Conservation (phyloP, 148 eudicot genomes). For the Persicaria maculosa region DNA sequence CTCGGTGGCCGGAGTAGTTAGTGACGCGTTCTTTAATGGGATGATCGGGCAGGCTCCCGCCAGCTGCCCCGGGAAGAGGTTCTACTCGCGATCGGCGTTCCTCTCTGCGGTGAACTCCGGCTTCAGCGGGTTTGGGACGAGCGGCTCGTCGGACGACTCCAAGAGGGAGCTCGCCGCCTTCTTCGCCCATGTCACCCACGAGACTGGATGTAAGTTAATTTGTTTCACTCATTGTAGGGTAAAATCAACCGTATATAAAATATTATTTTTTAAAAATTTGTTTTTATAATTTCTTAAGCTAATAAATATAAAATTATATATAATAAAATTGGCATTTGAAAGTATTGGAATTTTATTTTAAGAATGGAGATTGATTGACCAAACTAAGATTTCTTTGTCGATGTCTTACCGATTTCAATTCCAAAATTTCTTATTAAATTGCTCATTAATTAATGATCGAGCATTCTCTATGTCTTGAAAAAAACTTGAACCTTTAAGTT, state of each 20-base stretch:
- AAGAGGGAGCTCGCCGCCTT: conserved; percentile 65
- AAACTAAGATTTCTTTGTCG: no score
- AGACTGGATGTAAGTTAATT: conserved; percentile 60
- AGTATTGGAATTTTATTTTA: neutral
- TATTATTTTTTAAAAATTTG: neutral
- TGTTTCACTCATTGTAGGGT: no score
- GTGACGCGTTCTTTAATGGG: conserved; percentile 38
- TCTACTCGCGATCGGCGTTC: conserved; percentile 40
- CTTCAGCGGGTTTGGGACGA: conserved; percentile 33
- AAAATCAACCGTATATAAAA: no score
- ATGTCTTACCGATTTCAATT: neutral
- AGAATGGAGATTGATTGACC: neutral
- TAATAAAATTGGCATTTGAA: neutral
- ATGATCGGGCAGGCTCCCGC: conserved; percentile 29
- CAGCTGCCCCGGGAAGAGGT: conserved; percentile 44
- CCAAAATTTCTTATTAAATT: no score
- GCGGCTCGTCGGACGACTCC: conserved; percentile 34
- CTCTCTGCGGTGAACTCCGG: conserved; percentile 28
- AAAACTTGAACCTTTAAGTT: no score
- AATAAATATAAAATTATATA: no score
- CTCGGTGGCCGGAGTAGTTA: conserved; percentile 33
- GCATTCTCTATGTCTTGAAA: no score
- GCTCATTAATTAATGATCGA: no score
- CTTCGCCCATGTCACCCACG: conserved; percentile 67
- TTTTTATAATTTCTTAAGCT: neutral